A percentile compares a stretch with the other conserved stretches of the same genome.
Conservation (phyloP, 2,329 filamentous ascomycete species). For the Bretziella fagacearum region DNA sequence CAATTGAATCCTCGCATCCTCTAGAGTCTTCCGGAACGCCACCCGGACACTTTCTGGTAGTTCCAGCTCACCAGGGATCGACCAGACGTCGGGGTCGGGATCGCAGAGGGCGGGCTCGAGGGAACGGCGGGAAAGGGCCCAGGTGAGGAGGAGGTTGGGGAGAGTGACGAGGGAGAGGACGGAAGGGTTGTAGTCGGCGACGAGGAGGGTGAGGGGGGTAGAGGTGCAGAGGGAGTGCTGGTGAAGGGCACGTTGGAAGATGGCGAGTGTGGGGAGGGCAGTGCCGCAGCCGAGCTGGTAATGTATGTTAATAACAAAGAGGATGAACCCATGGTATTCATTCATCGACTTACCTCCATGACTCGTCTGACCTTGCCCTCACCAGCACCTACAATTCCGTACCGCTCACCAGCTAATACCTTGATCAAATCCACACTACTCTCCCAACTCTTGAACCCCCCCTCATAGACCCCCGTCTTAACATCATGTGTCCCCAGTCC, state of each 20-base stretch:
- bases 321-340: background rate
- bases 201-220: conserved; percentile 37
- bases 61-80: conserved; percentile 44
- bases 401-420: conserved; percentile 34
- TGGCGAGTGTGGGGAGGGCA: conserved; percentile 52
- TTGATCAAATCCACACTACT: conserved; percentile 66
- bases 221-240: conserved; percentile 2
- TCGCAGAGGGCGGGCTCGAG: conserved; percentile 28
- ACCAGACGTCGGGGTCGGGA: conserved; percentile 26
- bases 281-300: conserved; percentile 60
- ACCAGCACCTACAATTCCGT: conserved; percentile 20
- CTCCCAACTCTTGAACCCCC: conserved; percentile 82
- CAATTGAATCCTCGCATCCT: conserved; percentile 33
- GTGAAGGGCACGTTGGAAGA: conserved; percentile 44
- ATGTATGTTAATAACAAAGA: conserved; percentile 15
- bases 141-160: conserved; percentile 60
- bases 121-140: conserved; percentile 35
- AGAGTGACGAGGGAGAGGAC: conserved; percentile 65
- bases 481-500: conserved; percentile 55
- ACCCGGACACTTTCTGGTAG: conserved; percentile 39
- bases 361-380: conserved; percentile 25
- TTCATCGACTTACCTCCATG: conserved; percentile 33
- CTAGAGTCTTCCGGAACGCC: conserved; percentile 40
- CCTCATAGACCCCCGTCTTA: conserved; percentile 68
- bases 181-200: conserved; percentile 66